Evolutionary conservation across 2,329 filamentous ascomycete species (phyloP).

Genomic region (Chlorencoelia australis): DNA sequence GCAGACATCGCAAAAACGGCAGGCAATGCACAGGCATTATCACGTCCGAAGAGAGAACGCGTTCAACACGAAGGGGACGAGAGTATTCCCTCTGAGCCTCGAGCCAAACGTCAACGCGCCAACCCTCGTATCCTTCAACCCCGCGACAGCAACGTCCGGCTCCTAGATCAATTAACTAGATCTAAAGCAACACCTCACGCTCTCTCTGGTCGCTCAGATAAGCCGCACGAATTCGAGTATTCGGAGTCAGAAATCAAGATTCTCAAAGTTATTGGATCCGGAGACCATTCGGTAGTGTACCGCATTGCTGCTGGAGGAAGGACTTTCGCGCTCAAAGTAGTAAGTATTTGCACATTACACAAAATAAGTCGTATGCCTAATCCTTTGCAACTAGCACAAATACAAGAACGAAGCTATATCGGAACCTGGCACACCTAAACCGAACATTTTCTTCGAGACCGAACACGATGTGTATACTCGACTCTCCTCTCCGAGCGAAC

Average conservation of each 20-base stretch:
- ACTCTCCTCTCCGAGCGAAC: neutral
- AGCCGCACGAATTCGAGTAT: constrained; percentile 3
- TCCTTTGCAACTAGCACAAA: neutral
- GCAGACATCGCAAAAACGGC: neutral
- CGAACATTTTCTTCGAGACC: neutral
- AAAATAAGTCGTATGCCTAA: neutral
- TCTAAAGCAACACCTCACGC: neutral
- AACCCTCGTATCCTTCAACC: neutral
- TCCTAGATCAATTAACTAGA: neutral
- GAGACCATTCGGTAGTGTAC: constrained; percentile 2
- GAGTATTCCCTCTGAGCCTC: constrained; percentile 1
- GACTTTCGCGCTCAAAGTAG: neutral
- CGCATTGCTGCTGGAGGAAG: neutral
- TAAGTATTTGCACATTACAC: neutral
- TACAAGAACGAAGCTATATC: neutral
- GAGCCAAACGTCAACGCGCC: constrained; percentile 1
- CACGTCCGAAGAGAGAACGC: constrained; percentile 1
- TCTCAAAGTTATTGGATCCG: constrained; percentile 1
- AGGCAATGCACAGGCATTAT: neutral
- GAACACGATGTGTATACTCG: neutral
- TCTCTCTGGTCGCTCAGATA: neutral
- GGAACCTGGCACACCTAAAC: neutral
- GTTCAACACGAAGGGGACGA: constrained; percentile 3
- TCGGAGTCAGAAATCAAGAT: constrained; percentile 4
- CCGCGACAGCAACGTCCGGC: neutral